phyloP scores from a whole-genome alignment of 805 yeast species.

The Metschnikowia noctiluminum region DNA sequence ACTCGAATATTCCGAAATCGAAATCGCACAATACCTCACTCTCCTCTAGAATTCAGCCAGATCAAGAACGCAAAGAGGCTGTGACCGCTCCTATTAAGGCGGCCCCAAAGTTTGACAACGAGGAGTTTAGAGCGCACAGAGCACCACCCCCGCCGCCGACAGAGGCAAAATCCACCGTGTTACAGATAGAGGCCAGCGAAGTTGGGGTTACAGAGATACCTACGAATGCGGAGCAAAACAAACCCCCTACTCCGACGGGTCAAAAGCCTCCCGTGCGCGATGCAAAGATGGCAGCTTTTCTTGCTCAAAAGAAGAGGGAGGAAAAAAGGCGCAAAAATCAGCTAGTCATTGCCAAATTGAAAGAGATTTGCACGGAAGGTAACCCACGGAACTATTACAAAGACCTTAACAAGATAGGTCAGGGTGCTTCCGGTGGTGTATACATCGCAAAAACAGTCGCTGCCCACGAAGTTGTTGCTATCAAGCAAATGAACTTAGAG shows the following conservation, averaged over 20 bases:
- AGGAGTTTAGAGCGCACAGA: slow-evolving; percentile 32
- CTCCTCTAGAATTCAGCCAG: slow-evolving; percentile 24
- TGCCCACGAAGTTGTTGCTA: slow-evolving; percentile 59
- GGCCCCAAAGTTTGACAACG: slow-evolving; percentile 26
- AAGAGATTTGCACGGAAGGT: slow-evolving; percentile 75
- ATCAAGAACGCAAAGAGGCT: slow-evolving; percentile 20
- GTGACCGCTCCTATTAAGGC: slow-evolving; percentile 39
- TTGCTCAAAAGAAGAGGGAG: slow-evolving; percentile 69
- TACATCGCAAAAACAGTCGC: slow-evolving; percentile 70
- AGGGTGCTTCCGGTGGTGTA: slow-evolving; percentile 98
- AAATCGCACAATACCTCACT: slow-evolving; percentile 40
- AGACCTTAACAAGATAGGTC: slow-evolving; percentile 83
- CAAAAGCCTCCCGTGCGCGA: slow-evolving; percentile 43
- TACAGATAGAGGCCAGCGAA: neutral
- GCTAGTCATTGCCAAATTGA: slow-evolving; percentile 66
- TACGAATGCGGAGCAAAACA: slow-evolving; percentile 12
- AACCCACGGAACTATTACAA: slow-evolving; percentile 74
- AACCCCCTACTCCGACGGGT: slow-evolving; percentile 12
- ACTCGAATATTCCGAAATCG: slow-evolving; percentile 34
- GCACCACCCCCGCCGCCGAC: slow-evolving; percentile 44
- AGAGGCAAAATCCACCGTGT: slow-evolving; percentile 2
- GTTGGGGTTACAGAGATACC: slow-evolving; percentile 9
- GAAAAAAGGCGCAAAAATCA: slow-evolving; percentile 70
- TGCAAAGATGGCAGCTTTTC: slow-evolving; percentile 51
- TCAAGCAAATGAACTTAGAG: slow-evolving; percentile 93